These are phyloP conservation scores for Quercus cerris DNA, from an alignment of 306 rosid species.

Conservation along the genomic window DNA sequence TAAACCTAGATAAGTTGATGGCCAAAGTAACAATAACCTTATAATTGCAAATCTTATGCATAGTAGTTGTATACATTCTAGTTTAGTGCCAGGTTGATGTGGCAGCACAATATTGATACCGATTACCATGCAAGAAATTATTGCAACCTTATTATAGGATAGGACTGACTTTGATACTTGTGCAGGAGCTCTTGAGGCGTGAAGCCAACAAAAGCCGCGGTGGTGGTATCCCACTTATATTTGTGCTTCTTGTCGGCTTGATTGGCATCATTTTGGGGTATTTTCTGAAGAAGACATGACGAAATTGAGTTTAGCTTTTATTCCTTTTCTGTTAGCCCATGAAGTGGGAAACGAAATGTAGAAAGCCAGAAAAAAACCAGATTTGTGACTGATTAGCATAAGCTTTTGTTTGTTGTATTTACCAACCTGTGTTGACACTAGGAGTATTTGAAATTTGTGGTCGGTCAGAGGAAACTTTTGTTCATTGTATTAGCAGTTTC, in stretches of 20 bases:
- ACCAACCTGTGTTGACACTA: slow-evolving; percentile 27
- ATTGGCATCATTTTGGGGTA: slow-evolving; percentile 78
- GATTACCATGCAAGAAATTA: not conserved
- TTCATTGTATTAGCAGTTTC: slow-evolving; percentile 27
- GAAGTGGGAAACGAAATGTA: slow-evolving; percentile 28
- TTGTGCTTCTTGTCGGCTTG: slow-evolving; percentile 56
- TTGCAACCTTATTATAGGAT: not conserved
- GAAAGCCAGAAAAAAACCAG: slow-evolving; percentile 35
- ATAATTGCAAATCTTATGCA: not conserved
- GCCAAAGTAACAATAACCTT: not conserved
- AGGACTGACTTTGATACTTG: not conserved
- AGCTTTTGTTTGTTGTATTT: slow-evolving; percentile 31
- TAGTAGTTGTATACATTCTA: not conserved
- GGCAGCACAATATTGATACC: not conserved
- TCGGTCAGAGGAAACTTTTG: slow-evolving; percentile 20
- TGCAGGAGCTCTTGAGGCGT: slow-evolving; percentile 68
- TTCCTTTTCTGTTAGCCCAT: not conserved
- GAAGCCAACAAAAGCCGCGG: slow-evolving; percentile 33
- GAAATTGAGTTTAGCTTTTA: not conserved
- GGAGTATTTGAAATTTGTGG: slow-evolving; percentile 34
- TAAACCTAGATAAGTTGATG: not conserved
- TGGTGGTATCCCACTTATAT: slow-evolving; percentile 52
- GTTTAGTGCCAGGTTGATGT: not conserved
- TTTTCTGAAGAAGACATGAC: slow-evolving; percentile 71
- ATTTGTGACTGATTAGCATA: slow-evolving; percentile 33